These are phyloP conservation scores for Pichia sp. DNA, from an alignment of 1,139 yeast species.

Conservation along the genomic window DNA sequence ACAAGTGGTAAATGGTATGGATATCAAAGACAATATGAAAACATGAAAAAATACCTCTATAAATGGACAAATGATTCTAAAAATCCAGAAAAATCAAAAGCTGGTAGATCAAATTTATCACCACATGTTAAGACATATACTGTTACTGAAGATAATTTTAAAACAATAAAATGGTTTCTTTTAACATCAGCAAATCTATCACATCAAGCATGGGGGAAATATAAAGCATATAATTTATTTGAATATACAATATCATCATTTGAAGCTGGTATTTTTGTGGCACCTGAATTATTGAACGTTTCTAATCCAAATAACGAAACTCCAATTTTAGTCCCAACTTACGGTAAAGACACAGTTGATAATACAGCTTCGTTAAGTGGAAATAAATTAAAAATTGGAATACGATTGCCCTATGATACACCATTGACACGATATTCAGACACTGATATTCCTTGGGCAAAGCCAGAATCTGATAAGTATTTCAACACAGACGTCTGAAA, in stretches of 20 bases:
- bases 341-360: conserved; percentile 34
- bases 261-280: conserved; percentile 54
- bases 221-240: conserved; percentile 23
- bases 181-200: conserved; percentile 63
- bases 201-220: conserved; percentile 67
- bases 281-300: conserved; percentile 24
- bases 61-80: conserved; percentile 21
- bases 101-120: conserved; percentile 33
- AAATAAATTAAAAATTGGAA: conserved; percentile 7
- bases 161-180: conserved; percentile 52
- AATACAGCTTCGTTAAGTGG: conserved; percentile 10
- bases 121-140: conserved; percentile 42
- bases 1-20: conserved; percentile 26
- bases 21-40: conserved; percentile 24
- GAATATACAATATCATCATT: conserved; percentile 30
- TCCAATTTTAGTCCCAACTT: conserved; percentile 31
- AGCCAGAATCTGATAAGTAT: conserved; percentile 12
- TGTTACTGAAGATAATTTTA: conserved; percentile 44
- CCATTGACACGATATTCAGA: conserved; percentile 40
- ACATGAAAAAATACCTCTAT: conserved; percentile 19
- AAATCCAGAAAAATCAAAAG: conserved; percentile 14
- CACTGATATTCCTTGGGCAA: conserved; percentile 48
- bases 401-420: conserved; percentile 46
- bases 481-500: neutral
- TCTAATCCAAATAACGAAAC: conserved; percentile 6